phyloP scores from a whole-genome alignment of 1,139 yeast genomes.

The Yamadazyma conglobata region DNA sequence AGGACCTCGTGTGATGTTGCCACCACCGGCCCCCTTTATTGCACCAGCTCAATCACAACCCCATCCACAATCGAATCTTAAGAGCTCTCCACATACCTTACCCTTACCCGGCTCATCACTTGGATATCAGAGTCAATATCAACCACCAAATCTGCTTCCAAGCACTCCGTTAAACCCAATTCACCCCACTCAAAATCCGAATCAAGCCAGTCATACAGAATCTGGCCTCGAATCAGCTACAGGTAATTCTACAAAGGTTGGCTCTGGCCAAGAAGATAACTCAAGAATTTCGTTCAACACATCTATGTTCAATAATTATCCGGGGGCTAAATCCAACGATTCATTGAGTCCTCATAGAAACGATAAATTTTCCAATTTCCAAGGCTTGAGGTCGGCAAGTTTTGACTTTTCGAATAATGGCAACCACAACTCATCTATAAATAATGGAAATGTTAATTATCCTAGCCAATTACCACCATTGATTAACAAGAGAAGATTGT shows the following conservation, averaged over 20 bases:
- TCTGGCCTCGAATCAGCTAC: no score
- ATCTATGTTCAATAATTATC: conserved; percentile 30
- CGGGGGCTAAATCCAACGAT: conserved; percentile 6
- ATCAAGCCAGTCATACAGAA: no score
- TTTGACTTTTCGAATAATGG: conserved; percentile 23
- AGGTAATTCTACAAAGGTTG: no score
- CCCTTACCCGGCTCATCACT: no score
- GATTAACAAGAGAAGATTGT: conserved; percentile 25
- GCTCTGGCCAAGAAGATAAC: conserved; percentile 6
- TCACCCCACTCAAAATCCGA: no score
- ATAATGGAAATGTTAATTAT: conserved; percentile 2
- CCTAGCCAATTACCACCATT: conserved; percentile 20
- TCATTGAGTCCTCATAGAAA: conserved; percentile 10
- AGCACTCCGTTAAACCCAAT: no score
- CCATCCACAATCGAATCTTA: not conserved
- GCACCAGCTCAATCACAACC: conserved; percentile 1
- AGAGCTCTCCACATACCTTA: no score
- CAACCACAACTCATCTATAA: no score
- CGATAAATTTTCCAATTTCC: conserved; percentile 3
- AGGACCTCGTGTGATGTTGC: conserved; percentile 1
- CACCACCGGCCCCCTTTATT: conserved; percentile 5
- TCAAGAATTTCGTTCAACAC: conserved; percentile 33
- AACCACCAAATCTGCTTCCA: no score
- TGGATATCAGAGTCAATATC: no score
- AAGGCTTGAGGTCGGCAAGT: conserved; percentile 27